phyloP scores from a whole-genome alignment of 139 green algal species.

The Chlorella sp. region DNA sequence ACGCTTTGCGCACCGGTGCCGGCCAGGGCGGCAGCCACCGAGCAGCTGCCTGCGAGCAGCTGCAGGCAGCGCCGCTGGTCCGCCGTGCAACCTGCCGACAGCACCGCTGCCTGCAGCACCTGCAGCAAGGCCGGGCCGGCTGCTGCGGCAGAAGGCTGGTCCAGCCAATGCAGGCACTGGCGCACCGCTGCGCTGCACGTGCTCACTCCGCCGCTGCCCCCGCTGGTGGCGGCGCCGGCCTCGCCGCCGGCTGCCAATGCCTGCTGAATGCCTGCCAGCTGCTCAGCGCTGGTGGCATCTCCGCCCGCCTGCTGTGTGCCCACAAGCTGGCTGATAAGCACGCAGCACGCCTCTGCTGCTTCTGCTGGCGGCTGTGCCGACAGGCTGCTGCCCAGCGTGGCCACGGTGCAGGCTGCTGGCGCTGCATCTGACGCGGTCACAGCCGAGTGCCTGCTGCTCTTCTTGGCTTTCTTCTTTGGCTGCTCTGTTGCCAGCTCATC shows the following conservation, averaged over 20 bases:
- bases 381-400: background rate
- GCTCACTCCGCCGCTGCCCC: background rate
- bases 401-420: background rate
- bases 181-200: background rate
- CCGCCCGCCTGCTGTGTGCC: background rate
- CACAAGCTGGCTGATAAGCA: background rate
- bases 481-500: background rate
- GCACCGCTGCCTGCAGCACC: background rate
- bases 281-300: too few species aligned
- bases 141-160: background rate
- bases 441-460: background rate
- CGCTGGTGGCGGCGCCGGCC: background rate
- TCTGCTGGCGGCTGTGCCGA: too few species aligned
- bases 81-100: background rate
- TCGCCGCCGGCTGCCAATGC: background rate
- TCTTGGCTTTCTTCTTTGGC: slow-evolving; percentile 6
- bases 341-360: background rate
- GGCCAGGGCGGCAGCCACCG: background rate
- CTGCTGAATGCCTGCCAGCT: slow-evolving; percentile 21
- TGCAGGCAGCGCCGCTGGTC: slow-evolving; percentile 17
- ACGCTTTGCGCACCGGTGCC: background rate
- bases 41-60: background rate
- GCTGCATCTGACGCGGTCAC: background rate
- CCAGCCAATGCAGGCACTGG: slow-evolving; percentile 22
- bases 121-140: background rate